These are phyloP conservation scores for Metschnikowia continentalis DNA, from an alignment of 805 yeast species.

Conservation along the genomic window DNA sequence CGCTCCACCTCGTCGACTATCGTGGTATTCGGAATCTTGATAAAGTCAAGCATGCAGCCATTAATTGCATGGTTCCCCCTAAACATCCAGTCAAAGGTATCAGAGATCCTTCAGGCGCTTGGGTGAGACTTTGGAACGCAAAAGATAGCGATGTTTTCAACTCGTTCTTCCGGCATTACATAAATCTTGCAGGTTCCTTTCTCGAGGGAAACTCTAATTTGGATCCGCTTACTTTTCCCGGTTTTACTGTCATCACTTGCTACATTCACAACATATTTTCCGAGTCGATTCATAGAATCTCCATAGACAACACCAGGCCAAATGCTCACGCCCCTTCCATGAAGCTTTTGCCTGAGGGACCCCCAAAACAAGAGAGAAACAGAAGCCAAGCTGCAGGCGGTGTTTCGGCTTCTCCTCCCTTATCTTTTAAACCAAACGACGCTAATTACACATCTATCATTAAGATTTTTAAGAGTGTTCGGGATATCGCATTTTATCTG, in stretches of 20 bases:
- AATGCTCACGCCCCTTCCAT: constrained; percentile 2
- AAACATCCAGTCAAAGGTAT: constrained; percentile 45
- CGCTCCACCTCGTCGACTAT: constrained; percentile 29
- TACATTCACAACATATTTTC: constrained; percentile 44
- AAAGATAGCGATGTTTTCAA: constrained; percentile 55
- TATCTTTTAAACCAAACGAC: constrained; percentile 25
- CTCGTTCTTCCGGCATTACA: constrained; percentile 59
- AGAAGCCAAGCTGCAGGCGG: constrained; percentile 4
- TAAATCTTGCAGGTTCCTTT: constrained; percentile 23
- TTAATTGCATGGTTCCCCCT: constrained; percentile 39
- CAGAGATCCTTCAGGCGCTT: constrained; percentile 53
- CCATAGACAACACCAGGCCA: constrained; percentile 4
- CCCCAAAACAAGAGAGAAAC: neutral
- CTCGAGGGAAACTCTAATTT: constrained; percentile 4
- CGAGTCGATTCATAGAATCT: constrained; percentile 23
- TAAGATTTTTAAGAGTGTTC: constrained; percentile 35
- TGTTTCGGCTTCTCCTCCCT: constrained; percentile 4
- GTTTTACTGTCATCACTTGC: constrained; percentile 40
- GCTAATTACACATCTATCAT: constrained; percentile 36
- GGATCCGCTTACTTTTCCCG: constrained; percentile 28
- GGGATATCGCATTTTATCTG: constrained; percentile 30
- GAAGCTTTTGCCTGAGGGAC: neutral
- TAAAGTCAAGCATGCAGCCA: constrained; percentile 21
- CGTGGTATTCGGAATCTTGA: constrained; percentile 32
- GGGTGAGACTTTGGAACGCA: constrained; percentile 61